A percentile compares a stretch with the other conserved stretches of the same genome.
Evolutionary conservation across 202 grass and related monocot genomes (phyloP).

Genomic region (Zoysia matrella): DNA sequence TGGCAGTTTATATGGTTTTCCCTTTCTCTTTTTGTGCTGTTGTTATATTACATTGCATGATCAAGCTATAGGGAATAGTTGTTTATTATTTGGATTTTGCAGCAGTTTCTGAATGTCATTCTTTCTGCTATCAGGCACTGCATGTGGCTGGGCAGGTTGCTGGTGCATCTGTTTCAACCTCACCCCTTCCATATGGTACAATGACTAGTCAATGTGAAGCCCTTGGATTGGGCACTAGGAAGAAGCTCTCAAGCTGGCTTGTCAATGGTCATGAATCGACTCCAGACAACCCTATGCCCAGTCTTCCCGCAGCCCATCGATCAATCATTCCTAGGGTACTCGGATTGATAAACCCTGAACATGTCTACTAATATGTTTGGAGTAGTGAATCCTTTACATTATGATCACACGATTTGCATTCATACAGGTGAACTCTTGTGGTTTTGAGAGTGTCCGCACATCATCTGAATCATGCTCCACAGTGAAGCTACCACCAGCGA

Average conservation of each 20-base stretch:
- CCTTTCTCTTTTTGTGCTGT: neutral
- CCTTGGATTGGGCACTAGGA: slow-evolving; percentile 80
- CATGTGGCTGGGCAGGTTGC: slow-evolving; percentile 93
- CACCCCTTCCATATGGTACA: slow-evolving; percentile 80
- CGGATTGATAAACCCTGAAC: slow-evolving; percentile 3
- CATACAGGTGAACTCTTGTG: slow-evolving; percentile 60
- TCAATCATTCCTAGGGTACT: slow-evolving; percentile 65
- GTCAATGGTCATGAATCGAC: slow-evolving; percentile 63
- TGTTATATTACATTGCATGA: neutral
- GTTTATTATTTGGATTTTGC: neutral
- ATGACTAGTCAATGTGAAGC: slow-evolving; percentile 98
- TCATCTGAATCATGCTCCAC: slow-evolving; percentile 54
- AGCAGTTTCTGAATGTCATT: neutral
- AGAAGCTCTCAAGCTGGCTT: slow-evolving; percentile 96
- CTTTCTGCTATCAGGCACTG: slow-evolving; percentile 70
- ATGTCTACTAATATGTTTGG: neutral
- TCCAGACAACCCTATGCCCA: slow-evolving; percentile 56
- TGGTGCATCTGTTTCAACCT: slow-evolving; percentile 86
- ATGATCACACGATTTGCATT: slow-evolving; percentile 13
- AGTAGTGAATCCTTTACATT: neutral
- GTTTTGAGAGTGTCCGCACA: slow-evolving; percentile 41
- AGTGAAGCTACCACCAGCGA: slow-evolving; percentile 82
- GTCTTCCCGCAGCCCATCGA: slow-evolving; percentile 41
- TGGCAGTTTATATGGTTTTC: neutral
- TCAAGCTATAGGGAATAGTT: slow-evolving; percentile 11